Conservation (phyloP, 495 filamentous ascomycete genomes). For the Extremus antarcticus region DNA sequence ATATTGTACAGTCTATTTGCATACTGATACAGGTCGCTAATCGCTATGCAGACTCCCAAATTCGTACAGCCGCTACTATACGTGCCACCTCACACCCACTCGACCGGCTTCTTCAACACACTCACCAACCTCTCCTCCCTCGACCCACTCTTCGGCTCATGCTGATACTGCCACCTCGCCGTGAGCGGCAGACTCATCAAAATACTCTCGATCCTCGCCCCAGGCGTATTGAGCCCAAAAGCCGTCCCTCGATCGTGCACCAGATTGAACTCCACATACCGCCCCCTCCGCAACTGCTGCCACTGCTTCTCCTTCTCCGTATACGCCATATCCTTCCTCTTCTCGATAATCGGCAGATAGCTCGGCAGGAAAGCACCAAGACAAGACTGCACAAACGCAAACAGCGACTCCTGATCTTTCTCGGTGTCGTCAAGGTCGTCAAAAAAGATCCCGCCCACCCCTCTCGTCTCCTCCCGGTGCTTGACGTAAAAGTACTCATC, state of each 20-base stretch:
- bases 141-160: slow-evolving; percentile 62
- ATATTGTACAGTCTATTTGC: no score
- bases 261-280: slow-evolving; percentile 98
- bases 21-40: no score
- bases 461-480: slow-evolving; percentile 80
- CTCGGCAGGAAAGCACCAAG: slow-evolving; percentile 80
- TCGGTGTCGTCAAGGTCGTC: slow-evolving; percentile 85
- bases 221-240: slow-evolving; percentile 89
- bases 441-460: slow-evolving; percentile 96
- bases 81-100: slow-evolving; percentile 61
- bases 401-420: slow-evolving; percentile 81
- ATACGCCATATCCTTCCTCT: slow-evolving; percentile 82
- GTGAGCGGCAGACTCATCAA: slow-evolving; percentile 93
- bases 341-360: slow-evolving; percentile 80
- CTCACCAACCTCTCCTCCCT: slow-evolving; percentile 66
- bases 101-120: slow-evolving; percentile 71
- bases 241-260: slow-evolving; percentile 93
- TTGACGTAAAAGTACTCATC: slow-evolving; percentile 93
- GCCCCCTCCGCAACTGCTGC: slow-evolving; percentile 86
- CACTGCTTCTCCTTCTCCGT: slow-evolving; percentile 79
- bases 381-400: slow-evolving; percentile 80
- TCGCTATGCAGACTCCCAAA: no score
- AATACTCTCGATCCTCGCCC: slow-evolving; percentile 87
- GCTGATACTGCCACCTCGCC: slow-evolving; percentile 93
- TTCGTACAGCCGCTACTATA: not conserved